Base-by-base conservation (phyloP, 192 early-diverging fungal genomes). In the Linnemannia zychae region DNA sequence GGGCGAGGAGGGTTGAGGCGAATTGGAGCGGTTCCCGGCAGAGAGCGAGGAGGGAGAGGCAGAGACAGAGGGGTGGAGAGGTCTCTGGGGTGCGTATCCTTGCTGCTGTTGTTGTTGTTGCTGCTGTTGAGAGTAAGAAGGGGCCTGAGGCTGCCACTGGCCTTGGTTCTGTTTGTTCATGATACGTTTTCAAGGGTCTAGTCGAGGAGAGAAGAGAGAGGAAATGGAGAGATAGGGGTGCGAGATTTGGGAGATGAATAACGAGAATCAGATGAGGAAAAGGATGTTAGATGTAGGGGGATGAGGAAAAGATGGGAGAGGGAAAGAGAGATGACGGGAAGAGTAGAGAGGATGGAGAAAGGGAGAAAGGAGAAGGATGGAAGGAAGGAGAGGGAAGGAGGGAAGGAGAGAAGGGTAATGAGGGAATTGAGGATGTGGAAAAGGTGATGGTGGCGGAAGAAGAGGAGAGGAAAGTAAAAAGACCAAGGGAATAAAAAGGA, bases 1-100 rank as follows among this genome's bases (percentile, higher is more conserved):
- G 37, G 82, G 82, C 3, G 82, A 84, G 22, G 73, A 46, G 22
- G 82, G 82, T 52, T 78, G 82, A 57, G 82, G 82, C 12, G 82
- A 84, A 44, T 44, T 72, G 34, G 82, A 75, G 52, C 82, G 82
- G 46, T 78, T 78, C 22, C 40, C 46, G 28, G 80, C 66, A 31
- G 70, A 50, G 22, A 49, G 57, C 18, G 75, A 73, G 15, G 75
- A 76, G 18, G 75, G 47, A 11, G 75, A 46, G 63, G 65, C 24
- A 9, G 74, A 67, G 57, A 48, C 48, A 20, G 81, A 74, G 33
- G 81, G 81, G 38, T 84, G 76, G 49, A 74, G 72, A 11, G 81
- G 76, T 40, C 81, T 40, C 60, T 82, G 80, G 33, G 75, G 66
- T 37, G 72, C 48, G 33, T 79, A 77, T 31, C 67, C 76, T 53